A percentile compares a stretch with the other conserved stretches of the same genome.
Conservation (phyloP, 257 asterid genomes). For the Hygrophila difformis region DNA sequence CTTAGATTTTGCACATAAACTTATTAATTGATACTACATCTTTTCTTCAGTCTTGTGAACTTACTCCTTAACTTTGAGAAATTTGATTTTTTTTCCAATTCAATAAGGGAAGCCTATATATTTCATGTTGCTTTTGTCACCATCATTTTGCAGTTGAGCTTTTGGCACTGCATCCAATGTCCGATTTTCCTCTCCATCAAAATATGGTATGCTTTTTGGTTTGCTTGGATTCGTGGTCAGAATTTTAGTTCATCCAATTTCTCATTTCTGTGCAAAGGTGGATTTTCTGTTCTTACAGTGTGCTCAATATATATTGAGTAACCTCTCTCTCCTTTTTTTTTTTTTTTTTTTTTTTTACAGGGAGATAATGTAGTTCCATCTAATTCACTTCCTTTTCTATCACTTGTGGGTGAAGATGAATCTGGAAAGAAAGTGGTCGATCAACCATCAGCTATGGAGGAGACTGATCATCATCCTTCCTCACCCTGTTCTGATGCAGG, state of each 20-base stretch:
- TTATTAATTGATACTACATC: neutral
- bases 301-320: neutral
- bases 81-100: neutral
- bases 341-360: constrained; percentile 17
- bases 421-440: constrained; percentile 27
- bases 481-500: constrained; percentile 53
- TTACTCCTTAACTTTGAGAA: no score
- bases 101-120: neutral
- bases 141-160: constrained; percentile 38
- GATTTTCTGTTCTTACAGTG: neutral
- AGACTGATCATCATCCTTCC: constrained; percentile 41
- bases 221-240: neutral
- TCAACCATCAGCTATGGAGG: constrained; percentile 31
- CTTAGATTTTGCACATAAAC: neutral
- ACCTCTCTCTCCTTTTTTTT: neutral
- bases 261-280: neutral
- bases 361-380: constrained; percentile 31
- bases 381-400: constrained; percentile 21
- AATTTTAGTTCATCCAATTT: constrained; percentile 4
- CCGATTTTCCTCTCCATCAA: constrained; percentile 28
- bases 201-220: constrained; percentile 31
- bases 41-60: neutral
- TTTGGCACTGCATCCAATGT: constrained; percentile 24
- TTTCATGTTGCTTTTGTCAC: constrained; percentile 5
- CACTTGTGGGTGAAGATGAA: constrained; percentile 23